A percentile compares a stretch with the other conserved stretches of the same genome.
Evolutionary conservation across 345 rosid genomes (phyloP).

Genomic region (Angophora floribunda): DNA sequence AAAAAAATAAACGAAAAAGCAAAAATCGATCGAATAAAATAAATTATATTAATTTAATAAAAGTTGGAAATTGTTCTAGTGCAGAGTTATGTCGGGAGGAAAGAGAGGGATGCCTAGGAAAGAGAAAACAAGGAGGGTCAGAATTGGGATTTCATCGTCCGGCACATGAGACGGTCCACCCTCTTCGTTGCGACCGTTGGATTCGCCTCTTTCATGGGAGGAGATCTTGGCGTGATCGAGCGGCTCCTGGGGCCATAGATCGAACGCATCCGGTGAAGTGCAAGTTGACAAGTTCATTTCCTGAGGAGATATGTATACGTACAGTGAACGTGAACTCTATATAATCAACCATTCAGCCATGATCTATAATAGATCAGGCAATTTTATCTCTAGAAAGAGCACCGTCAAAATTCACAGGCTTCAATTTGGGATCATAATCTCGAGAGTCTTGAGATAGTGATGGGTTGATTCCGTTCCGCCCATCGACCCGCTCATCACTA

Average conservation of each 20-base stretch:
- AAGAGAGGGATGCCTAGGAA: not conserved
- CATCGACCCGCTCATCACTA: too few relatives aligned
- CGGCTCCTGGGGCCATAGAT: not conserved
- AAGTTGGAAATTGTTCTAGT: not conserved
- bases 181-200: not conserved
- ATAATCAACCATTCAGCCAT: too few relatives aligned
- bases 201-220: not conserved
- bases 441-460: not conserved
- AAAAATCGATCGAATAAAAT: not conserved
- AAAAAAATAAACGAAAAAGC: not conserved
- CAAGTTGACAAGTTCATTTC: not conserved
- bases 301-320: not conserved
- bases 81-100: not conserved
- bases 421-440: not conserved
- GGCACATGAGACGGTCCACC: not conserved
- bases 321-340: not conserved
- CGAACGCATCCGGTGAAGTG: not conserved
- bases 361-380: not conserved
- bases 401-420: not conserved
- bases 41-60: not conserved
- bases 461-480: too few relatives aligned
- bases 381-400: not conserved
- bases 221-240: not conserved
- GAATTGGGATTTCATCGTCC: not conserved
- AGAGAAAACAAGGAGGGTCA: not conserved